These are phyloP conservation scores for Botrytis medusae DNA, from an alignment of 2,329 filamentous ascomycete genomes.

Conservation along the genomic window DNA sequence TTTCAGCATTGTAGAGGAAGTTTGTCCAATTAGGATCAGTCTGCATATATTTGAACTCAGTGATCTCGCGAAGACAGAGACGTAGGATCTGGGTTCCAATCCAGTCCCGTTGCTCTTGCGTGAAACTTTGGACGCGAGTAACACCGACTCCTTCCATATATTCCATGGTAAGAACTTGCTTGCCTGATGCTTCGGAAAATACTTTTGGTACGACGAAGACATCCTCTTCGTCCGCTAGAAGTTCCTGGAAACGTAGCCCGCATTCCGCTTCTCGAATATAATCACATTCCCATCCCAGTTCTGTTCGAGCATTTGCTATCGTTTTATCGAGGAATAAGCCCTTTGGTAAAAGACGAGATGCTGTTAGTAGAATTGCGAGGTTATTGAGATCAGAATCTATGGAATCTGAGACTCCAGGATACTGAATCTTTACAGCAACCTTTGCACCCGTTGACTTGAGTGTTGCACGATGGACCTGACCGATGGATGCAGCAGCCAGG, in stretches of 20 bases:
- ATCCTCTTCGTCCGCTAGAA: slow-evolving; percentile 72
- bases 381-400: slow-evolving; percentile 98
- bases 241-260: slow-evolving; percentile 69
- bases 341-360: slow-evolving; percentile 84
- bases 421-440: slow-evolving; percentile 96
- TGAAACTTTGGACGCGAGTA: slow-evolving; percentile 73
- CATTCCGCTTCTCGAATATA: slow-evolving; percentile 86
- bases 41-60: slow-evolving; percentile 97
- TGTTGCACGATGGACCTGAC: slow-evolving; percentile 86
- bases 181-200: slow-evolving; percentile 75
- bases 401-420: slow-evolving; percentile 91
- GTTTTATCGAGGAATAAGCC: slow-evolving; percentile 96
- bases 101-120: slow-evolving; percentile 87
- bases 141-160: slow-evolving; percentile 85
- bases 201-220: slow-evolving; percentile 80
- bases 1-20: slow-evolving; percentile 80
- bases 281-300: slow-evolving; percentile 96
- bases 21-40: slow-evolving; percentile 99
- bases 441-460: slow-evolving; percentile 70
- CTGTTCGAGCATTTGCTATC: slow-evolving; percentile 88
- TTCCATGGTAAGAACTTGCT: slow-evolving; percentile 89
- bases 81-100: slow-evolving; percentile 92
- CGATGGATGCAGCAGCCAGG: slow-evolving; percentile 93
- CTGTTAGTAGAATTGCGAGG: slow-evolving; percentile 83
- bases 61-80: slow-evolving; percentile 88